Base-by-base conservation (phyloP, 306 rosid species). In the Inga leiocalycina region DNA sequence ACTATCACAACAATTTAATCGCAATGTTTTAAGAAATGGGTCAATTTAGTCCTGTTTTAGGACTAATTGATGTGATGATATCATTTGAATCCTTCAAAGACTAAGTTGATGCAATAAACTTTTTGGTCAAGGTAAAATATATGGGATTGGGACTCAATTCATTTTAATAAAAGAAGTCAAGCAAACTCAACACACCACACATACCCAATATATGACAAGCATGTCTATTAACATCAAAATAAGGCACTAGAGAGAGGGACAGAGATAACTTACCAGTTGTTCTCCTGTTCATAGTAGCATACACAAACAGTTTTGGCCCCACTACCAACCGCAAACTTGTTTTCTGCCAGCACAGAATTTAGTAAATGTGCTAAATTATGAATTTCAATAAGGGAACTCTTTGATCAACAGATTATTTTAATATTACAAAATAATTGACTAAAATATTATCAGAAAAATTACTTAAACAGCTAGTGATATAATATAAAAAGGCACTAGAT, bases 301-400 rank as follows among this genome's bases (percentile, higher is more conserved):
- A 97, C 81, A 88, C 98, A 97, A 86, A 94, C 97, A 83, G 95
- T 94, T 88, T 91, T 97, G 61, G 99, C 97, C 74, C 99, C 99
- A 85, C 99, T 97, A 71, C 99, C 99, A 78, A 97, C 98, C 34
- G 99, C 99, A 68, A 97, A 97, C 90, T 97, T 97, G 91, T 97
- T 97, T 88, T 92, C 99, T 97, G 70, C 48, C 35, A 80, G 77
- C 45, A 85, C 70, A 79, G 45, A 82, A 87, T 75, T 67, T 67
- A 79, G 44, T 56, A 74, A 73, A 81, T 30, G 44, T 80, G 78
- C 83, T 65, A 79, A 65, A 46, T 68, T 41, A 70, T 65, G 81
- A 78, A 43, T 73, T 71, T 68, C 44, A 81, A 62, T 2, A 52
- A 48, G 2, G 35, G 54, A 72, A 72, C 24, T 71, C n/a, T 14